phyloP scores from a whole-genome alignment of 495 filamentous ascomycete species.

The Aeminium ludgeri region DNA sequence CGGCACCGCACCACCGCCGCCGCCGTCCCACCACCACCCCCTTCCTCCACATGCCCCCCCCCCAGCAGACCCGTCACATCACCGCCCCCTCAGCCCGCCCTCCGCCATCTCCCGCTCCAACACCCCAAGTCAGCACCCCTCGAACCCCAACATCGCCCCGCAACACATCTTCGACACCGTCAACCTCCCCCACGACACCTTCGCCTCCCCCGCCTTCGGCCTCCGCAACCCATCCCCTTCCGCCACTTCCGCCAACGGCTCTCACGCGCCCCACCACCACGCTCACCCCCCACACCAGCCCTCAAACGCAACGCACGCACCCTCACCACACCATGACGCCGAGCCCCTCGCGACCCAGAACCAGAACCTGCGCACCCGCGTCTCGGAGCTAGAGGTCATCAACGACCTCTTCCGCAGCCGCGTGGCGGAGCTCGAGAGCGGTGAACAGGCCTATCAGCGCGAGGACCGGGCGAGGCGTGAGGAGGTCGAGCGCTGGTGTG shows the following conservation, averaged over 20 bases:
- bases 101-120: constrained; percentile 76
- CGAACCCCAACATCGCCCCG: constrained; percentile 46
- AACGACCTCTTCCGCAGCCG: constrained; percentile 86
- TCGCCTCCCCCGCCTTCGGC: constrained; percentile 40
- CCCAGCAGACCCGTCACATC: not conserved
- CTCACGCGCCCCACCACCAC: constrained; percentile 34
- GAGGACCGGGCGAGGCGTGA: constrained; percentile 36
- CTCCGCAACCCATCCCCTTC: constrained; percentile 48
- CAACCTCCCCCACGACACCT: constrained; percentile 43
- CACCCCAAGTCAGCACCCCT: too few relatives aligned
- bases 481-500: constrained; percentile 40
- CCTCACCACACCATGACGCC: too few relatives aligned
- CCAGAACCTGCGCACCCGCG: constrained; percentile 21
- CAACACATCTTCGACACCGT: constrained; percentile 65
- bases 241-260: constrained; percentile 44
- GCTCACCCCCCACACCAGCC: too few relatives aligned
- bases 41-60: not conserved
- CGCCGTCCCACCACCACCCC: not conserved
- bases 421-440: constrained; percentile 69
- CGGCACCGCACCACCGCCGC: too few relatives aligned
- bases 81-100: constrained; percentile 30
- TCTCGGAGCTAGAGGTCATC: constrained; percentile 74
- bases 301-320: too few relatives aligned
- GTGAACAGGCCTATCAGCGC: constrained; percentile 48
- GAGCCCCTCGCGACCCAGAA: constrained; percentile 21